Evolutionary conservation across 495 filamentous ascomycete species (phyloP), one percentile per base, ranked within the genome.

Genomic region (Talaromyces trachyspermus): DNA sequence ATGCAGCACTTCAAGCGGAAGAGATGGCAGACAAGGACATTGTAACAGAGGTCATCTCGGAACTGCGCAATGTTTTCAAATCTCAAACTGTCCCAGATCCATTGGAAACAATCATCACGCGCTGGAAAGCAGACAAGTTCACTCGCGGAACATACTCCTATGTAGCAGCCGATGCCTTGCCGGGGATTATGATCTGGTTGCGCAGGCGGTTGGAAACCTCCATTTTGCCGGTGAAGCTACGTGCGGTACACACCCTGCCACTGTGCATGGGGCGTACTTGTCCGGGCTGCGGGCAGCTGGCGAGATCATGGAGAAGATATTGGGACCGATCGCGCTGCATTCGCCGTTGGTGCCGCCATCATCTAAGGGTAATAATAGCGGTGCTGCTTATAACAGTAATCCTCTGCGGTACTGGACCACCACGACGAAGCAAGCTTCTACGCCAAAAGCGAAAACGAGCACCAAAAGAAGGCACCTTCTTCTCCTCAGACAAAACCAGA

Each of bases 141-240:
- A 86, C 91, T 5, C 76, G 83, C 26, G 92, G 92, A 27, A 95
- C 81, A 56, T 99, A 97, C 64, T 97, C 94, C 2, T 99, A 87
- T 54, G 86, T 95, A 1, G 89, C 86, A 4, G 79, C 87, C 3
- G 69, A 79, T 29, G 84, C 94, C 56, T 78, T 78, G 18, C 81
- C 86, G 88, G 88, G 35, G 92, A 99, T 63, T 97, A 97, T 62
- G 88, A 97, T 59, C 67, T 79, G 15, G 95, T 97, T 88, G 90
- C 92, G n/a, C 68, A 76, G 52, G 68, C 82, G 2, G 70, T 95
- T 38, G 88, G 87, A 29, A 95, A 92, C 49, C 69, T 99, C 14
- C 89, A 91, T 69, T 99, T 99, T 65, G 92, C 94, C 3, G 92
- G 92, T 19, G 92, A 99, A 66, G 91, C 92, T 30, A 96, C 92